Base-by-base conservation (phyloP, 352 stramenopile species). In the Phytophthora colocasiae region DNA sequence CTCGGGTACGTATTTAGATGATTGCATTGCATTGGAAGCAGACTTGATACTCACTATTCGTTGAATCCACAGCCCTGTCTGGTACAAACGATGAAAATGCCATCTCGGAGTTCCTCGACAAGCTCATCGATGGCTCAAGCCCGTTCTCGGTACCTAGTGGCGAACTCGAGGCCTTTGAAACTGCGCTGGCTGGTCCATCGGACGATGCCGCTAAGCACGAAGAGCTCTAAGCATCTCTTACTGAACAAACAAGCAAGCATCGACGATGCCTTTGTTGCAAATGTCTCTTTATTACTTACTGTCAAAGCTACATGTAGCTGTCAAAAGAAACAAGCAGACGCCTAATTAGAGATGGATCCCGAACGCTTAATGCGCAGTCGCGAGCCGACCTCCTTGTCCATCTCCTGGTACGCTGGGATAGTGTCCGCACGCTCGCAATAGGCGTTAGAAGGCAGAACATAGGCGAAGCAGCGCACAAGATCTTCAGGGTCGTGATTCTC, bases 351-450 rank as follows among this genome's bases (percentile, higher is more conserved):
- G 32, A 85, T 80, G 27, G 77, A 90, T 27, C 71, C 44, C 50
- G 77, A 87, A 2, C 81, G 80, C 57, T 83, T 73, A 46, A 91
- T 85, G 32, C 83, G 83, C 63, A 92, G 70, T 19, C 78, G 77
- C 47, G 85, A 91, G 40, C 80, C 83, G 31, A 93, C 84, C 55
- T 94, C 86, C 11, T 75, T 70, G 44, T 91, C 73, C 80, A 94
- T 94, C 27, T 84, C 86, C 49, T 72, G 69, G 66, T 92, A 94
- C 6, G 86, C 86, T 10, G 80, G 59, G 26, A 83, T 89, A 3
- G 84, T 93, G 71, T 94, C 86, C 3, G 86, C 86, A 29, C 86
- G 86, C 43, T 94, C 86, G 65, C 84, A 92, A 63, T 94, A 94
- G 31, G 71, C 84, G 61, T 92, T 93, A 31, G 71, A 26, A 1